Percentiles rank a stretch among this genome's conserved stretches.
These are phyloP conservation scores for Graphiopsis chlorocephala DNA, from an alignment of 2,329 filamentous ascomycete genomes.

Conservation along the genomic window DNA sequence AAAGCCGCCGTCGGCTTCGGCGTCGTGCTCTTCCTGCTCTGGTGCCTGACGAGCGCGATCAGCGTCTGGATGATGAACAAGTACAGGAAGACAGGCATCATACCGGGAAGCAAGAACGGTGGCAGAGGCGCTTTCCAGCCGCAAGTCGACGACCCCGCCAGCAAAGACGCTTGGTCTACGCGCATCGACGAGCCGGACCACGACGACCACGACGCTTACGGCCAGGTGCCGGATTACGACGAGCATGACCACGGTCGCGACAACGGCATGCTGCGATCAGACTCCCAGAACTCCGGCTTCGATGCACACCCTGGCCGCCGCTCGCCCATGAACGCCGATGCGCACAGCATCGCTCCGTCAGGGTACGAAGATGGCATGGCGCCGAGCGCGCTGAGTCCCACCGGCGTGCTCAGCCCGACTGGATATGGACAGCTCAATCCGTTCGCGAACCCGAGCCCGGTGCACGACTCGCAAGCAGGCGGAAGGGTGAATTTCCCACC, in stretches of 20 bases:
- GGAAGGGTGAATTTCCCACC: constrained; percentile 27
- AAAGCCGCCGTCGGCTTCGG: constrained; percentile 56
- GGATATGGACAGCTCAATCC: constrained; percentile 10
- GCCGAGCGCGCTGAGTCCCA: constrained; percentile 33
- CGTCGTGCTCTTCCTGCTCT: constrained; percentile 57
- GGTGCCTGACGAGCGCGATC: constrained; percentile 51
- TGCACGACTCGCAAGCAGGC: constrained; percentile 19
- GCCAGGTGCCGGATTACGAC: constrained; percentile 52
- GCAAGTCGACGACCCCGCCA: constrained; percentile 39
- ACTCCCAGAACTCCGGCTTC: neutral
- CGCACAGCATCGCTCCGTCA: constrained; percentile 12
- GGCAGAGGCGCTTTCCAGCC: constrained; percentile 25
- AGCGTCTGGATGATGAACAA: constrained; percentile 55
- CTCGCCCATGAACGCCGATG: constrained; percentile 7
- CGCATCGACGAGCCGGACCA: constrained; percentile 42
- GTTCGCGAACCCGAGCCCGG: constrained; percentile 24
- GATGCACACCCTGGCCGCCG: constrained; percentile 42
- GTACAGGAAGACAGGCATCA: constrained; percentile 56
- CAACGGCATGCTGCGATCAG: constrained; percentile 42
- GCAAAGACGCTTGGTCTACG: constrained; percentile 45
- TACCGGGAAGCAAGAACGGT: constrained; percentile 40
- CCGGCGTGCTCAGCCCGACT: constrained; percentile 23
- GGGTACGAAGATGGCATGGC: constrained; percentile 19
- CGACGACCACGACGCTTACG: constrained; percentile 45
- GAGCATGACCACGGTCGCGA: constrained; percentile 25